phyloP scores from a whole-genome alignment of 2,329 filamentous ascomycete species.

The Plenodomus biglobosus region DNA sequence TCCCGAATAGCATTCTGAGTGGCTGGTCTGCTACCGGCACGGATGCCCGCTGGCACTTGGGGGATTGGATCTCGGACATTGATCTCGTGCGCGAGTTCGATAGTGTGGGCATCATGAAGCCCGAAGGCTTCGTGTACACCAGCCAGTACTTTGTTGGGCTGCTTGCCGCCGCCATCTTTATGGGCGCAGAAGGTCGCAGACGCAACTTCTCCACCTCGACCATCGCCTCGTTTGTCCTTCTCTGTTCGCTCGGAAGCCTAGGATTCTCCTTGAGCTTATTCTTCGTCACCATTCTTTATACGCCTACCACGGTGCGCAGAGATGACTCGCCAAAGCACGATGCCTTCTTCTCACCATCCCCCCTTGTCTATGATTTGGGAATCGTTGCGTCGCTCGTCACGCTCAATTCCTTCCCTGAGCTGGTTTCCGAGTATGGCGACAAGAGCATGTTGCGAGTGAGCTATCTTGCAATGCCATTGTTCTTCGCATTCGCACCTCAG shows the following conservation, averaged over 20 bases:
- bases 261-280: constrained; percentile 66
- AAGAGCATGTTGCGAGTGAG: constrained; percentile 27
- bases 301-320: constrained; percentile 52
- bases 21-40: constrained; percentile 45
- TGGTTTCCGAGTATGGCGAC: constrained; percentile 25
- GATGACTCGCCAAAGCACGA: constrained; percentile 31
- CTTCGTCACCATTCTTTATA: constrained; percentile 60
- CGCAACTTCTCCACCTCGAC: constrained; percentile 55
- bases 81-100: constrained; percentile 57
- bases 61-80: constrained; percentile 58
- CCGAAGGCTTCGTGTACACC: constrained; percentile 63
- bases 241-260: constrained; percentile 62
- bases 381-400: constrained; percentile 53
- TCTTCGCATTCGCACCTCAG: constrained; percentile 41
- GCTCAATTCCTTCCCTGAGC: constrained; percentile 44
- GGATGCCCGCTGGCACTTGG: constrained; percentile 43
- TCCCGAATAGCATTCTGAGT: constrained; percentile 47
- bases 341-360: constrained; percentile 39
- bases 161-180: constrained; percentile 58
- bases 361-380: constrained; percentile 41
- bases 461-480: constrained; percentile 35
- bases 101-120: constrained; percentile 57
- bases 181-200: constrained; percentile 59
- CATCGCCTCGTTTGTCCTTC: constrained; percentile 58
- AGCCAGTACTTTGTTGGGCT: constrained; percentile 61